Base-by-base conservation (phyloP, 73 alveolate genomes). In the Blepharisma japonicum region DNA sequence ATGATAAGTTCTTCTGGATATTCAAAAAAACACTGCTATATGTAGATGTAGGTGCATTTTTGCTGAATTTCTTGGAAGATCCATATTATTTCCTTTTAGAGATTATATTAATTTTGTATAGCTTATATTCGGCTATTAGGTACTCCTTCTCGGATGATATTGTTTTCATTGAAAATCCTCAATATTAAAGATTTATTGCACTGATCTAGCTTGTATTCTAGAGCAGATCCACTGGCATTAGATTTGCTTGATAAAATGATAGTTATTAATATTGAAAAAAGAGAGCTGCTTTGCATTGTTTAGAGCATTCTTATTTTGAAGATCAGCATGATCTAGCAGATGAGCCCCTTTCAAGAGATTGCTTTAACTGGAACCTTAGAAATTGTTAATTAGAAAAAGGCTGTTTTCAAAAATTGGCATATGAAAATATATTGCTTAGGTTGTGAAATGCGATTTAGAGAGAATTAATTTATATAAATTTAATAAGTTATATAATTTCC, bases 201-300 rank as follows among this genome's bases (percentile, higher is more conserved):
- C n/a, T 87, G 89, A 90, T 89, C 89, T 23, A 86, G 95, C 46
- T 90, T 96, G 50, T 91, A 82, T 56, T 86, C 94, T 51, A 79
- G 86, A 55, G 96, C 96, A 23, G 83, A 90, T 70, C 92, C 91
- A 47, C 89, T 85, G 47, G 97, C 98, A 32, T 81, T 87, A 9
- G 99, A 95, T 83, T 83, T 95, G 50, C 88, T 95, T 9, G 87
- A 93, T 27, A 92, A 90, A 56, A 94, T 95, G 98, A 88, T 95
- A 1, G 93, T 92, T 42, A 84, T 95, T 70, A 90, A 91, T 80
- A 97, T 97, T 9, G 32, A 70, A 32, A 87, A 86, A 55, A 92
- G 99, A 80, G 84, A 42, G 84, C 95, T 47, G 96, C 90, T 38
- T 93, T 91, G 53, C 93, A 95, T n/a, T 91, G 96, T 23, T 70